A percentile compares a stretch with the other conserved stretches of the same genome.
Conservation (phyloP, 768 basidiomycete species). For the Lyophyllum atratum region DNA sequence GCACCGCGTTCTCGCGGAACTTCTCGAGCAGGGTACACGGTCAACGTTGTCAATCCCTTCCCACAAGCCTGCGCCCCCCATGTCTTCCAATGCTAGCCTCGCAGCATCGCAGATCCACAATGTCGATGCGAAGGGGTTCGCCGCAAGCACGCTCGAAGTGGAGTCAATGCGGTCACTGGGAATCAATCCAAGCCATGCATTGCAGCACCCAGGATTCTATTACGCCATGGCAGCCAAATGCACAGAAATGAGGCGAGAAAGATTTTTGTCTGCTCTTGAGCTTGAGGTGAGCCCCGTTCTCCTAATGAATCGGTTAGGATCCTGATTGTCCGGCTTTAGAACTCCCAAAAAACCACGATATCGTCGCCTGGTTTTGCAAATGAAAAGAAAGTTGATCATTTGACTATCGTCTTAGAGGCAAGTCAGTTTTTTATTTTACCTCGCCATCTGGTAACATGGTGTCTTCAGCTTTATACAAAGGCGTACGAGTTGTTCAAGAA, state of each 20-base stretch:
- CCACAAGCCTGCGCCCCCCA: constrained; percentile 45
- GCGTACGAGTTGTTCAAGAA: constrained; percentile 93
- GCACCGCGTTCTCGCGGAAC: constrained; percentile 87
- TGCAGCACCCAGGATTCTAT: constrained; percentile 93
- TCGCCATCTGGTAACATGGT: neutral
- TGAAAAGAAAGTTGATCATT: constrained; percentile 92
- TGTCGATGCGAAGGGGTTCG: constrained; percentile 7
- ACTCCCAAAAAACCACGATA: constrained; percentile 34
- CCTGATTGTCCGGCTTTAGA: constrained; percentile 15
- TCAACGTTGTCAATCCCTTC: constrained; percentile 63
- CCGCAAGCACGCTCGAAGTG: constrained; percentile 39
- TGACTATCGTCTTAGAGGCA: constrained; percentile 82
- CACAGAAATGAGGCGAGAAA: constrained; percentile 71
- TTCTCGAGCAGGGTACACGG: constrained; percentile 80
- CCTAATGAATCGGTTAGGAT: neutral
- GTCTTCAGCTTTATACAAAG: constrained; percentile 83
- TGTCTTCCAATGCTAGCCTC: constrained; percentile 21
- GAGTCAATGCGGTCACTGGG: constrained; percentile 66
- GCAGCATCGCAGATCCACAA: constrained; percentile 12
- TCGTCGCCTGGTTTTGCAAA: constrained; percentile 77
- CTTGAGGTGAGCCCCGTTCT: constrained; percentile 47
- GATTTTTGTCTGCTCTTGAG: constrained; percentile 62
- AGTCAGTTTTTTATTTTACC: constrained; percentile 7
- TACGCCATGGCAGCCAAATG: constrained; percentile 89
- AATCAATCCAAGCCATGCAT: constrained; percentile 75